phyloP scores from a whole-genome alignment of 2,329 filamentous ascomycete species.

The Ceratocystis ficicola region DNA sequence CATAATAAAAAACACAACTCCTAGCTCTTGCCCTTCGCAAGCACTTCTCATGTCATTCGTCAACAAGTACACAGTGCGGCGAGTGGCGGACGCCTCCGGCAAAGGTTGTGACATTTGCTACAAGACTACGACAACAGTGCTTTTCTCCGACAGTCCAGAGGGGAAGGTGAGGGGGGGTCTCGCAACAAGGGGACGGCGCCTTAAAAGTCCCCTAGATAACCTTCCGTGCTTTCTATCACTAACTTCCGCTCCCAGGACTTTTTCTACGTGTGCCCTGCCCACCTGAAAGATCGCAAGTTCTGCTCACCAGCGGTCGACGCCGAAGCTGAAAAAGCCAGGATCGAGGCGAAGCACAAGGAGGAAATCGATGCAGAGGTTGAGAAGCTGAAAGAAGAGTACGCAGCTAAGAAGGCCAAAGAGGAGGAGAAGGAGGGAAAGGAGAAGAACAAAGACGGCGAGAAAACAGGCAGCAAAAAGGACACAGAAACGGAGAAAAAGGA shows the following conservation, averaged over 20 bases:
- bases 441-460: constrained; percentile 35
- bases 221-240: neutral
- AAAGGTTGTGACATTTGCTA: constrained; percentile 87
- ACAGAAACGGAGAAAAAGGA: constrained; percentile 28
- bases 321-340: constrained; percentile 45
- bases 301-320: constrained; percentile 63
- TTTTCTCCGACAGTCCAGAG: constrained; percentile 41
- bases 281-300: constrained; percentile 74
- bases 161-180: constrained; percentile 19
- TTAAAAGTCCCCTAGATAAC: constrained; percentile 16
- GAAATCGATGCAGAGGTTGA: constrained; percentile 53
- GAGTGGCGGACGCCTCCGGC: constrained; percentile 69
- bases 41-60: constrained; percentile 43
- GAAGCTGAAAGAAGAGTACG: constrained; percentile 62
- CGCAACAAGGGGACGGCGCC: neutral
- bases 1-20: no score
- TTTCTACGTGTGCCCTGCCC: constrained; percentile 78
- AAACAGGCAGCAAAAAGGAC: constrained; percentile 36
- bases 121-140: constrained; percentile 73
- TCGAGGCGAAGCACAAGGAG: constrained; percentile 34
- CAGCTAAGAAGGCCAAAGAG: constrained; percentile 57
- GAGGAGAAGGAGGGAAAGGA: constrained; percentile 51
- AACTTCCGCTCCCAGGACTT: constrained; percentile 46
- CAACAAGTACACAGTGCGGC: constrained; percentile 75
- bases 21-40: neutral